Percentiles rank a stretch among this genome's conserved stretches.
These are phyloP conservation scores for Xylaria sp. DNA, from an alignment of 2,329 filamentous ascomycete genomes.

Conservation along the genomic window DNA sequence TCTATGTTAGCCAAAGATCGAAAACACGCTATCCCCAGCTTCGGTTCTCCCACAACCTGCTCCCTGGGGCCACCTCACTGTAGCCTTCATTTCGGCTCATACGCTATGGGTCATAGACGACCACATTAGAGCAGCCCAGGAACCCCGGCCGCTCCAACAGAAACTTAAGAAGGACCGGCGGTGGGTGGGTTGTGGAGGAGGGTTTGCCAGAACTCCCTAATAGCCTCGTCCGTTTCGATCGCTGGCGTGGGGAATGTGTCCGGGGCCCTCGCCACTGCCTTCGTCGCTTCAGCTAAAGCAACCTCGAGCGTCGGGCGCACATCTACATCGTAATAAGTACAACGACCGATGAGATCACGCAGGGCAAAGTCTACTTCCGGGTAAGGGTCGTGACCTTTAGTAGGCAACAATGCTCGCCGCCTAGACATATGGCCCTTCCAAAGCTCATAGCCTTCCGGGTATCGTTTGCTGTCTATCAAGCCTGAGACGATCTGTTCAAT, in stretches of 20 bases:
- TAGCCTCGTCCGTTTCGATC: neutral
- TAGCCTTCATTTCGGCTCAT: no score
- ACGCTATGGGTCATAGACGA: no score
- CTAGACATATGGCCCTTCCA: no score
- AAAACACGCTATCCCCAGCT: neutral
- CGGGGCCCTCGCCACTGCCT: neutral
- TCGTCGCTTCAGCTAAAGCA: neutral
- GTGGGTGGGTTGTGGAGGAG: no score
- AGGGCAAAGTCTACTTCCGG: neutral
- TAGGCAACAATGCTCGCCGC: no score
- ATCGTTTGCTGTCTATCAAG: no score
- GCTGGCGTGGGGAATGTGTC: neutral
- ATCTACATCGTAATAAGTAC: neutral
- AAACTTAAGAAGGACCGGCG: no score
- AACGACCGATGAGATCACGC: conserved; percentile 4
- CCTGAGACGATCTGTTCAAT: no score
- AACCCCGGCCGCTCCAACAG: no score
- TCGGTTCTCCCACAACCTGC: neutral
- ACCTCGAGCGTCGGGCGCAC: neutral
- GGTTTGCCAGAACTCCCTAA: conserved; percentile 1
- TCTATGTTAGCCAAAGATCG: neutral
- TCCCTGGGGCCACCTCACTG: neutral
- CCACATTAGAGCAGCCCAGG: no score
- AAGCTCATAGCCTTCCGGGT: no score
- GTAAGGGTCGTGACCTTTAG: neutral